These are phyloP conservation scores for Rhizopogon vesiculosus DNA, from an alignment of 768 basidiomycete species.

Conservation along the genomic window DNA sequence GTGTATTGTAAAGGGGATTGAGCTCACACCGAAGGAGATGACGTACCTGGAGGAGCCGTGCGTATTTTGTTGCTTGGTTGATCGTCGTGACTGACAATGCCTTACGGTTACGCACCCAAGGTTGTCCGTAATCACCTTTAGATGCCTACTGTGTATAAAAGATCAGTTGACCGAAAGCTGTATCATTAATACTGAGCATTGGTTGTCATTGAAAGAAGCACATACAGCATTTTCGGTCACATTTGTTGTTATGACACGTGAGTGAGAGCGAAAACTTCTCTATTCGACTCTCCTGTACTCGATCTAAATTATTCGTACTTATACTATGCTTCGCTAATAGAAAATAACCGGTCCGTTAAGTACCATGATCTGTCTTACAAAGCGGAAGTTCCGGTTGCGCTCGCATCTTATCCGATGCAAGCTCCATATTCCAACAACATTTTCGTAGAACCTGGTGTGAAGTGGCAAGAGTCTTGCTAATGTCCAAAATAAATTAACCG, in stretches of 20 bases:
- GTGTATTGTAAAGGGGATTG: constrained; percentile 19
- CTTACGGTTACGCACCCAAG: constrained; percentile 15
- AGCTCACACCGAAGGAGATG: constrained; percentile 24
- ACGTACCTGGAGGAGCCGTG: constrained; percentile 27
- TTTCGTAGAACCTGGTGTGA: constrained; percentile 10
- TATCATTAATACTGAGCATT: neutral
- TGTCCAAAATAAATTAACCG: no score
- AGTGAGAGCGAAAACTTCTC: no score
- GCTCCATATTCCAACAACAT: no score
- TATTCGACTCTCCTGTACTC: no score
- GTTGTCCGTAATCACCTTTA: constrained; percentile 8
- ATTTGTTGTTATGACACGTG: no score
- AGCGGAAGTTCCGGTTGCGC: no score
- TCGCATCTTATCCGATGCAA: no score
- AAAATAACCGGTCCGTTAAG: no score
- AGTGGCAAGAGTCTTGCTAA: neutral
- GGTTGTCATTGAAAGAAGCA: neutral
- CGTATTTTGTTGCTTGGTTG: neutral
- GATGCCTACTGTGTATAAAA: no score
- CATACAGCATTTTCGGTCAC: neutral
- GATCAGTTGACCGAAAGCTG: neutral
- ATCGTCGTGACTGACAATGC: neutral
- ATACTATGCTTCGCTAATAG: no score
- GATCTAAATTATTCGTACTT: no score
- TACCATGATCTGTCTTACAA: no score